Percentiles rank a stretch among this genome's conserved stretches.
These are phyloP conservation scores for Barnettozyma vustinii DNA, from an alignment of 805 yeast genomes.

Conservation along the genomic window DNA sequence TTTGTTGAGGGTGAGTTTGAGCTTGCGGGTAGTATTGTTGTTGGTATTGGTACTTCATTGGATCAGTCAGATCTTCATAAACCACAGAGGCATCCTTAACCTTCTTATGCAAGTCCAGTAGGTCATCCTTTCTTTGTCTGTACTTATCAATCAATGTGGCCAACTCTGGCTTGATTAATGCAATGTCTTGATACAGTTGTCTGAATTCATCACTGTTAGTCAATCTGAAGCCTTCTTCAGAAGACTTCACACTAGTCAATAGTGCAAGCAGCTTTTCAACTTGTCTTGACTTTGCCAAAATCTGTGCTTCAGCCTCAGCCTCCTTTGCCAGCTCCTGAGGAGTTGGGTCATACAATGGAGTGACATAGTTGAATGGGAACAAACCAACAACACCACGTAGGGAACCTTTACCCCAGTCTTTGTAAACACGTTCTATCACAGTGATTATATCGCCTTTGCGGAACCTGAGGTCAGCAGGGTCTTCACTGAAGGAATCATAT, in stretches of 20 bases:
- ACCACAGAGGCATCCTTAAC: slow-evolving; percentile 60
- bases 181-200: slow-evolving; percentile 61
- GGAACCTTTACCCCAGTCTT: slow-evolving; percentile 96
- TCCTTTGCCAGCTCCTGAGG: slow-evolving; percentile 53
- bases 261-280: slow-evolving; percentile 67
- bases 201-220: slow-evolving; percentile 65
- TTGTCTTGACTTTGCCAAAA: slow-evolving; percentile 51
- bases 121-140: slow-evolving; percentile 70
- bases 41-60: slow-evolving; percentile 23
- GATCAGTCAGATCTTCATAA: slow-evolving; percentile 67
- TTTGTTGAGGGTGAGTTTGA: background rate
- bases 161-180: slow-evolving; percentile 68
- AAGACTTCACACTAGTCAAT: slow-evolving; percentile 32
- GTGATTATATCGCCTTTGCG: slow-evolving; percentile 82
- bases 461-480: slow-evolving; percentile 84
- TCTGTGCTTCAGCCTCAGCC: slow-evolving; percentile 41
- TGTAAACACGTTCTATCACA: slow-evolving; percentile 79
- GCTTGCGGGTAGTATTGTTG: slow-evolving; percentile 7
- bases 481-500: slow-evolving; percentile 72
- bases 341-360: slow-evolving; percentile 65
- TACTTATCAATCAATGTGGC: slow-evolving; percentile 75
- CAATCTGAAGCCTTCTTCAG: slow-evolving; percentile 29
- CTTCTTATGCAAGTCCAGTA: slow-evolving; percentile 64
- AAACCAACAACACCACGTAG: slow-evolving; percentile 77
- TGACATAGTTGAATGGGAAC: slow-evolving; percentile 88